Conservation (phyloP, 2,329 filamentous ascomycete species). For the Pseudogymnoascus sp. region DNA sequence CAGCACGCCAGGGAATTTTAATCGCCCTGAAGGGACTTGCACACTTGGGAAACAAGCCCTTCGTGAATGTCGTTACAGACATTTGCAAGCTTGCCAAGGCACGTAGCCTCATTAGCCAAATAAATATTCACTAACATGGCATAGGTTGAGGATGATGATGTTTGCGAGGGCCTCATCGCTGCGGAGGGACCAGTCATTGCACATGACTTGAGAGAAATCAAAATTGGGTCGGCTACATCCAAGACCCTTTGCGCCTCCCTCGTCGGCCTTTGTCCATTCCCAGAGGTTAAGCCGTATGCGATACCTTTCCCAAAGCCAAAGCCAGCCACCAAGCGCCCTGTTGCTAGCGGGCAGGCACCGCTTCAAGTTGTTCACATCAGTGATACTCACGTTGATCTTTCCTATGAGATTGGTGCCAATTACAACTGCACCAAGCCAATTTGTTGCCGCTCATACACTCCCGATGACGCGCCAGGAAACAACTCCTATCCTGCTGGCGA, state of each 20-base stretch:
- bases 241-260: slow-evolving; percentile 45
- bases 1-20: slow-evolving; percentile 24
- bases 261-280: slow-evolving; percentile 34
- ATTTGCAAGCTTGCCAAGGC: slow-evolving; percentile 26
- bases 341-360: slow-evolving; percentile 29
- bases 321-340: slow-evolving; percentile 27
- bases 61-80: slow-evolving; percentile 31
- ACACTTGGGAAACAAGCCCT: slow-evolving; percentile 34
- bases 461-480: slow-evolving; percentile 30
- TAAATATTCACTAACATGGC: not conserved
- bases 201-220: slow-evolving; percentile 39
- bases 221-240: slow-evolving; percentile 40
- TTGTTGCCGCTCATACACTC: slow-evolving; percentile 33
- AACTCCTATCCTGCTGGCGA: slow-evolving; percentile 31
- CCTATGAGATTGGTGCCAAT: slow-evolving; percentile 32
- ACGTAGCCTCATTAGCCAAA: slow-evolving; percentile 16
- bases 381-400: slow-evolving; percentile 36
- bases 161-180: slow-evolving; percentile 37
- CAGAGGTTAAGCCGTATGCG: slow-evolving; percentile 27
- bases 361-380: slow-evolving; percentile 35
- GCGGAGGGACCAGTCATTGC: slow-evolving; percentile 47
- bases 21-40: slow-evolving; percentile 37
- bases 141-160: slow-evolving; percentile 31
- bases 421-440: slow-evolving; percentile 36
- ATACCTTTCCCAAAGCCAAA: slow-evolving; percentile 30